Evolutionary conservation across 768 basidiomycete genomes (phyloP).

Genomic region (Boletus bicolor): DNA sequence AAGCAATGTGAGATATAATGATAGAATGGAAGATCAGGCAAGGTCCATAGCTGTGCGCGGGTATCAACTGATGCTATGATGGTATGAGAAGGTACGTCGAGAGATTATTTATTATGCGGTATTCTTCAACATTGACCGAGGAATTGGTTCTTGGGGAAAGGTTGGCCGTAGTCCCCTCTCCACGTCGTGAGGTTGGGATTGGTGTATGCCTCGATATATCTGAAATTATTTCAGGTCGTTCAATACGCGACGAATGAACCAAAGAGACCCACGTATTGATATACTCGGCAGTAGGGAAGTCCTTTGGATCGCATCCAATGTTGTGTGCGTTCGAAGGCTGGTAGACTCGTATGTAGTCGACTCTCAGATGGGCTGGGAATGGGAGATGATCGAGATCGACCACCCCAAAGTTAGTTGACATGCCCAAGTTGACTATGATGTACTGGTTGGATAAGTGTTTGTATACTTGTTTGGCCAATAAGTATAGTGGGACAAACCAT

Average conservation of each 20-base stretch:
- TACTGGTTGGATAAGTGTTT: conserved; percentile 34
- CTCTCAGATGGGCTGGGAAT: conserved; percentile 47
- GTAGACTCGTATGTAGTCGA: conserved; percentile 70
- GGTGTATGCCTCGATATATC: conserved; percentile 66
- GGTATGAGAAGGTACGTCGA: background rate
- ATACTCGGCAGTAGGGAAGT: conserved; percentile 69
- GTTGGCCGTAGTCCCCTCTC: conserved; percentile 42
- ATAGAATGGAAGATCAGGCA: background rate
- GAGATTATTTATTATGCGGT: background rate
- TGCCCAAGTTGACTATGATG: conserved; percentile 56
- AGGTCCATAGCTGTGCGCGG: background rate
- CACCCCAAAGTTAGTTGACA: conserved; percentile 56
- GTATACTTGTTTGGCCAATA: background rate
- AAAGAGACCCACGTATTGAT: conserved; percentile 50
- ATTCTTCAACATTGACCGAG: conserved; percentile 37
- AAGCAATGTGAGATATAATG: background rate
- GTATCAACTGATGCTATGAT: conserved; percentile 1
- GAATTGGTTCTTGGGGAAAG: conserved; percentile 51
- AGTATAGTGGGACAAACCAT: conserved; percentile 52
- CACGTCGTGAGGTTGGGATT: conserved; percentile 51
- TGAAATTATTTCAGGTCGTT: conserved; percentile 22
- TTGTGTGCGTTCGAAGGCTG: conserved; percentile 60
- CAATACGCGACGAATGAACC: background rate
- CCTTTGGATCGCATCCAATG: conserved; percentile 67
- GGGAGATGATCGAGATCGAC: conserved; percentile 52